Base-by-base conservation (phyloP, 176 grass and related monocot species). In the Metroxylon sagu region DNA sequence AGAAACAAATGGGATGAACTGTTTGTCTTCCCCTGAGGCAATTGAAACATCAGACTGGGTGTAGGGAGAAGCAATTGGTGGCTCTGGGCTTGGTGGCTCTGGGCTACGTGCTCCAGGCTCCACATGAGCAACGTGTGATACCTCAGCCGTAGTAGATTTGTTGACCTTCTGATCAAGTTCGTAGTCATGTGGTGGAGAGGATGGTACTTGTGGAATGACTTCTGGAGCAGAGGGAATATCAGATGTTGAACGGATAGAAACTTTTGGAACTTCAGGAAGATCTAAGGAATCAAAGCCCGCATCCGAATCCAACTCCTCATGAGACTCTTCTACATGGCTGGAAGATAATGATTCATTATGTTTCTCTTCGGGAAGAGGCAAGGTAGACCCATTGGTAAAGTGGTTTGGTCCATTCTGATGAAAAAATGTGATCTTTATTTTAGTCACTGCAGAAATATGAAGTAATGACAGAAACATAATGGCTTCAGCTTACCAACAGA, bases 241-340 rank as follows among this genome's bases (percentile, higher is more conserved):
- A 67, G 76, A 71, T 63, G 58, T 21, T 56, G 76, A 69, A 54
- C 61, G 72, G 67, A 98, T 75, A 19, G 67, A 66, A 76, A 83
- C 62, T 80, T 88, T 98, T 29, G 93, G 93, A 29, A 98, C 93
- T 76, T 89, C 87, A 71, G 93, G 87, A 28, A 98, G 81, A 79
- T 89, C 79, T 55, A 98, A 54, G 50, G 74, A 83, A 3, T 83
- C 83, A 14, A 82, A 75, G 52, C 67, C 84, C 0, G 65, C 65
- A 80, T 92, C 87, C 48, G 81, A 85, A 25, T 83, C 73, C 6
- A 72, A 64, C 50, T 85, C 87, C 25, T 83, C 79, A 76, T 76
- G 61, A 69, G 78, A 76, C 31, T 76, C 53, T 4, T 65, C 72
- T 0, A 67, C 19, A 79, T 39, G 26, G 59, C 12, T 73, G 71